These are phyloP conservation scores for Plenodomus tracheiphilus DNA, from an alignment of 2,329 filamentous ascomycete species.

Conservation along the genomic window DNA sequence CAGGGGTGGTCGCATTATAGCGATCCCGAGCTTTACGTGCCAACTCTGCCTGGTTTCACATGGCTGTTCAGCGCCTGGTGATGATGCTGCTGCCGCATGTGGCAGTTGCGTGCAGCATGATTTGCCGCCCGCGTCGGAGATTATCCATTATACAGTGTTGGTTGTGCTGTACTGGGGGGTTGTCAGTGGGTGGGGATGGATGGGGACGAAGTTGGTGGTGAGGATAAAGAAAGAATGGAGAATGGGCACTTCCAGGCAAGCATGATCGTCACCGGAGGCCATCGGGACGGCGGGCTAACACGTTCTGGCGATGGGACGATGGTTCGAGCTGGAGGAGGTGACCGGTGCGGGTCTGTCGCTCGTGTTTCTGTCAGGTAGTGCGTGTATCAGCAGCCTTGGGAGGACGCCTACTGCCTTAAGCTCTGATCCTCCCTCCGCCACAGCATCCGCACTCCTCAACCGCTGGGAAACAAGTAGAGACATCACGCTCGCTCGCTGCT, in stretches of 20 bases:
- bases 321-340: slow-evolving; percentile 7
- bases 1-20: slow-evolving; percentile 3
- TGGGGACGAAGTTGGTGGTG: background rate
- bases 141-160: background rate
- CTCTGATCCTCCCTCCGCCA: slow-evolving; percentile 2
- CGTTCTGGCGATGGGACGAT: slow-evolving; percentile 2
- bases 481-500: slow-evolving; percentile 1
- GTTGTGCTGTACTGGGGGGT: background rate
- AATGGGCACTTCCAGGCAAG: background rate
- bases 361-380: slow-evolving; percentile 16
- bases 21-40: slow-evolving; percentile 8
- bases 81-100: too few relatives aligned
- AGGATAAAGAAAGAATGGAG: too few relatives aligned
- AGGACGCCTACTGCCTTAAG: slow-evolving; percentile 19
- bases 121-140: background rate
- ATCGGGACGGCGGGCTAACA: slow-evolving; percentile 5
- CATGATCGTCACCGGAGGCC: slow-evolving; percentile 8
- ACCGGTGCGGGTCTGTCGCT: slow-evolving; percentile 10
- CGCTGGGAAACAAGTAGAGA: background rate
- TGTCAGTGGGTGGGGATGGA: background rate
- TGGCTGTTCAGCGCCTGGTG: background rate
- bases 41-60: slow-evolving; percentile 8
- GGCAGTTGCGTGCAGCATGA: background rate
- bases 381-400: slow-evolving; percentile 14
- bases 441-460: background rate